Conservation (phyloP, 176 grass and related monocot species). For the Eremochloa ophiuroides region DNA sequence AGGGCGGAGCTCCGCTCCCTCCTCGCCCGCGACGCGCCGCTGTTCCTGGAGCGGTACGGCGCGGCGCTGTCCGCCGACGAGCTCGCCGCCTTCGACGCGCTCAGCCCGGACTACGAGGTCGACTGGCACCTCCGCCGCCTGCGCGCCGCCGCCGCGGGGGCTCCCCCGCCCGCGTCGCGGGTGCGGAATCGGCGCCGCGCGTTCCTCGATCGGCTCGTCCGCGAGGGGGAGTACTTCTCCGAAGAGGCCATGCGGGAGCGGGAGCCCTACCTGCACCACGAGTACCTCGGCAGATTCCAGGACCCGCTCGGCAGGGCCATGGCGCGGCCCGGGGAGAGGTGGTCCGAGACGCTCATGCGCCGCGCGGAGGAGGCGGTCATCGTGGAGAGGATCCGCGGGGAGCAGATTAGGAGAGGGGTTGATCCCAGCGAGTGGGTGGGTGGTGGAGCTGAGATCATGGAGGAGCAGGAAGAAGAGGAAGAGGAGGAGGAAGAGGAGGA, state of each 20-base stretch:
- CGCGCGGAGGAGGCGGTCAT: constrained; percentile 69
- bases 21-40: constrained; percentile 68
- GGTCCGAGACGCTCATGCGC: constrained; percentile 86
- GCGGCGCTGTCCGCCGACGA: constrained; percentile 39
- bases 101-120: constrained; percentile 71
- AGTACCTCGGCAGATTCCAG: constrained; percentile 78
- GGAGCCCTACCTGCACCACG: constrained; percentile 84
- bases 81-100: constrained; percentile 62
- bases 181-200: constrained; percentile 81
- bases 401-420: constrained; percentile 70
- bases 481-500: not conserved
- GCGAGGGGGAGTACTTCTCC: constrained; percentile 80
- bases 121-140: constrained; percentile 76
- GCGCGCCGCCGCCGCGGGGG: not conserved
- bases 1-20: constrained; percentile 55
- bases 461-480: constrained; percentile 13
- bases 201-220: constrained; percentile 59
- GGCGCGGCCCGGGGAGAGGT: constrained; percentile 66
- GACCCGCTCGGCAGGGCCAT: constrained; percentile 62
- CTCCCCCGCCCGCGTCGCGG: constrained; percentile 13
- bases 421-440: constrained; percentile 73
- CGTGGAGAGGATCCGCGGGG: constrained; percentile 76
- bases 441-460: constrained; percentile 13
- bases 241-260: constrained; percentile 93
- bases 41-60: constrained; percentile 94